These are phyloP conservation scores for Solanum chiquidenum DNA, from an alignment of 257 asterid genomes.

Conservation along the genomic window DNA sequence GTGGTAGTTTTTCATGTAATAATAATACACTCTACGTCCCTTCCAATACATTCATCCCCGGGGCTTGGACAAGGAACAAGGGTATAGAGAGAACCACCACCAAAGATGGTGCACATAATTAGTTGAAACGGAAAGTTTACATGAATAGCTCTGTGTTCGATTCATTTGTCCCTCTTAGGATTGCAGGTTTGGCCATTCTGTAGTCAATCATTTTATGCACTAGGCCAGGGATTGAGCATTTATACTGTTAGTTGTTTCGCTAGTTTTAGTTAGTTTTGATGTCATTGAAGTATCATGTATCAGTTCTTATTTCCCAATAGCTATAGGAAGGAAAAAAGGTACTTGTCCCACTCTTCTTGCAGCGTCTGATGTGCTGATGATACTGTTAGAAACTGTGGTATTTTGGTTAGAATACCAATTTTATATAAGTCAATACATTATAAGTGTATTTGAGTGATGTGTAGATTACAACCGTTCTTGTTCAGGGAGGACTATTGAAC, in stretches of 20 bases:
- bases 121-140: neutral
- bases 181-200: neutral
- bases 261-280: neutral
- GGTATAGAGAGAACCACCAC: neutral
- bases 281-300: neutral
- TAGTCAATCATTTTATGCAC: neutral
- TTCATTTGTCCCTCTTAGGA: neutral
- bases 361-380: neutral
- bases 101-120: neutral
- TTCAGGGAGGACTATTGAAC: slow-evolving; percentile 89
- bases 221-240: neutral
- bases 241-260: neutral
- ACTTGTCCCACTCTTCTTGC: neutral
- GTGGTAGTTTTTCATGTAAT: neutral
- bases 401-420: slow-evolving; percentile 1
- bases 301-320: neutral
- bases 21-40: neutral
- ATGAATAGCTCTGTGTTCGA: neutral
- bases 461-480: slow-evolving; percentile 76
- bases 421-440: slow-evolving; percentile 5
- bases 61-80: neutral
- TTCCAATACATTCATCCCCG: neutral
- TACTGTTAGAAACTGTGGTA: neutral
- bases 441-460: slow-evolving; percentile 41
- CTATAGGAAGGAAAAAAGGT: neutral